Evolutionary conservation across 1,284 basidiomycete genomes (phyloP), one percentile per base, ranked within the genome.

Genomic region (Ceratobasidium sp.): DNA sequence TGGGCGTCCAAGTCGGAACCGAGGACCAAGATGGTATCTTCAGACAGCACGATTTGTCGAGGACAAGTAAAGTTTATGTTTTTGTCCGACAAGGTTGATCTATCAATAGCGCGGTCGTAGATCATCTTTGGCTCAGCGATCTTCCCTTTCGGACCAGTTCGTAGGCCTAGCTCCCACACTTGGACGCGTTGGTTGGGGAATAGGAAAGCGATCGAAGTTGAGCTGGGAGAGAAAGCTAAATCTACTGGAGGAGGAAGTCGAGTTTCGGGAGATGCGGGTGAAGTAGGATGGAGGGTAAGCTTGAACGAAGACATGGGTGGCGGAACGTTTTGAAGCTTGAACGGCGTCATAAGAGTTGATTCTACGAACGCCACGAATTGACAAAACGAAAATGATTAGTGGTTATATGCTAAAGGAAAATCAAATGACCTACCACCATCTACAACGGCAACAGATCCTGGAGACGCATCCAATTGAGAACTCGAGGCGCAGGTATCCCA

Each of bases 311-410:
- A 92, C 96, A 98, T 98, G 0, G 97, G 98, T 21, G 97, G 97
- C 3, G 97, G 97, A 0, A 97, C 88, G 79, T 97, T 98, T 82
- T 98, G 94, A 2, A 89, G 88, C 43, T 96, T 87, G 85, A 99
- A 98, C 3, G 97, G 93, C 0, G 97, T 99, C 52, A 98, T 83
- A 2, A 96, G 87, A 58, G 95, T 83, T n/a, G 84, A 84, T 1
- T 87, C 91, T 96, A 75, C 73, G 73, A 11, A 9, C 47, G 18
- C 18, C 47, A n/a, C 7, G n/a, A 28, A 8, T n/a, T 35, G 38
- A 62, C 71, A 55, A 55, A 69, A 47, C 74, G 46, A 50, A 32
- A 59, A 21, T 52, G 14, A 66, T n/a, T 43, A 32, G 52, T n/a
- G 26, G 8, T 23, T 2, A 2, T 32, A 13, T 5, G 26, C 43